phyloP scores from a whole-genome alignment of 2,329 filamentous ascomycete species.

The Bipolaris cookei region DNA sequence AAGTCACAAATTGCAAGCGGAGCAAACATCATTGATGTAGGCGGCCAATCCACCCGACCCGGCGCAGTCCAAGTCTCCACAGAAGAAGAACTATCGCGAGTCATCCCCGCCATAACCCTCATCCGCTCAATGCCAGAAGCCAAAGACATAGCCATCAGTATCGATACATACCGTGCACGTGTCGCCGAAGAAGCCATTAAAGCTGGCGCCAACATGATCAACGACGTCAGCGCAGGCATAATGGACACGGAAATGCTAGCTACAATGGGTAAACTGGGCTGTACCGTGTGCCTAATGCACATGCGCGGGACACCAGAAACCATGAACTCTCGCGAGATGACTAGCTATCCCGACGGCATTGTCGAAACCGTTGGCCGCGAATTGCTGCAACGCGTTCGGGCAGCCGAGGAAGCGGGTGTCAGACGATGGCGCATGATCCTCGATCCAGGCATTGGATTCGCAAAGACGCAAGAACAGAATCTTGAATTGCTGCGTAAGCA shows the following conservation, averaged over 20 bases:
- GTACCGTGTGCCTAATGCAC: constrained; percentile 86
- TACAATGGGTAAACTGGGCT: constrained; percentile 77
- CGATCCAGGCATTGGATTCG: constrained; percentile 93
- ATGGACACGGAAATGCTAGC: constrained; percentile 82
- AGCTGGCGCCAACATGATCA: constrained; percentile 89
- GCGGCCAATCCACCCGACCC: constrained; percentile 91
- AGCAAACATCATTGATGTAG: constrained; percentile 86
- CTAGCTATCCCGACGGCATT: constrained; percentile 70
- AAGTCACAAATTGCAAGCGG: constrained; percentile 69
- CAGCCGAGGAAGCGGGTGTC: constrained; percentile 81
- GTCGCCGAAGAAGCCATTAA: constrained; percentile 79
- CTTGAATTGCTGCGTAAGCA: constrained; percentile 76
- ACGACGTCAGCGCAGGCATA: constrained; percentile 85
- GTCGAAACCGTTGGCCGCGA: constrained; percentile 70
- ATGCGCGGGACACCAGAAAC: constrained; percentile 87
- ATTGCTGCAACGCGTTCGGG: constrained; percentile 71
- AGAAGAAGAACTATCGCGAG: constrained; percentile 76
- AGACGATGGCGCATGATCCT: constrained; percentile 93
- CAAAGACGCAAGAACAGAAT: constrained; percentile 83
- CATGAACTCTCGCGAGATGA: constrained; percentile 67
- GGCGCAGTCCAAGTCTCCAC: constrained; percentile 70
- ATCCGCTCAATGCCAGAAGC: constrained; percentile 72
- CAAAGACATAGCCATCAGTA: constrained; percentile 72
- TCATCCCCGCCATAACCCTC: constrained; percentile 77
- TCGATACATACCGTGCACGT: constrained; percentile 89